Evolutionary conservation across 1,139 yeast genomes (phyloP), one percentile per base, ranked within the genome.

Genomic region (Debaryomycetaceae sp.): DNA sequence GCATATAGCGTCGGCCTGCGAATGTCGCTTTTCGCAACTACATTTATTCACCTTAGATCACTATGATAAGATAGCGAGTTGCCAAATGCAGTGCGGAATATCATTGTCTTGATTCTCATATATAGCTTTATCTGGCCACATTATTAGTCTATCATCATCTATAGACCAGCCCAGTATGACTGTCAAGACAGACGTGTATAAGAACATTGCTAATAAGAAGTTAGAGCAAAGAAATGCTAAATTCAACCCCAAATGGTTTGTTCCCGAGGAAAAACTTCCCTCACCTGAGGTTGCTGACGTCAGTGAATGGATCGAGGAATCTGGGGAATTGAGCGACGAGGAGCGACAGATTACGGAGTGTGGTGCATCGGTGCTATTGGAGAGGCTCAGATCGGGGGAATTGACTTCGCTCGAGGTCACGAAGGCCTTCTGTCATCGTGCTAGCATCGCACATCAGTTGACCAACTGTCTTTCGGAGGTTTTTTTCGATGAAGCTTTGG

Each of bases 401-500:
- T 61, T 63, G 64, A 45, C 54, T 22, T 43, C 63, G 13, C 38
- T 48, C 3, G 51, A 59, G 30, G 64, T 61, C 1, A 48, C 58
- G 17, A 44, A 47, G 14, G 65, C 65, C 1, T 59, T 59, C 39
- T 61, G 65, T 30, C 64, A 61, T 40, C 49, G 78, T 41, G 76
- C 78, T 4, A 64, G 70, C 7, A 46, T 74, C 14, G 74, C 77
- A 1, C 78, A 73, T 42, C 78, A 73, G 43, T 55, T 73, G 45
- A 61, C 69, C 35, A 56, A 63, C 48, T 64, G 70, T 43, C 56
- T 63, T 26, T 45, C 57, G 13, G 72, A 68, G 35, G 58, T 70
- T 9, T 64, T 64, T 41, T 58, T 62, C 41, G 67, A 61, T 11
- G 66, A 60, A 38, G 70, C 65, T 1, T 44, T 65, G 24, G 40